Conservation (phyloP, 345 rosid species). For the Limnanthes douglasii region DNA sequence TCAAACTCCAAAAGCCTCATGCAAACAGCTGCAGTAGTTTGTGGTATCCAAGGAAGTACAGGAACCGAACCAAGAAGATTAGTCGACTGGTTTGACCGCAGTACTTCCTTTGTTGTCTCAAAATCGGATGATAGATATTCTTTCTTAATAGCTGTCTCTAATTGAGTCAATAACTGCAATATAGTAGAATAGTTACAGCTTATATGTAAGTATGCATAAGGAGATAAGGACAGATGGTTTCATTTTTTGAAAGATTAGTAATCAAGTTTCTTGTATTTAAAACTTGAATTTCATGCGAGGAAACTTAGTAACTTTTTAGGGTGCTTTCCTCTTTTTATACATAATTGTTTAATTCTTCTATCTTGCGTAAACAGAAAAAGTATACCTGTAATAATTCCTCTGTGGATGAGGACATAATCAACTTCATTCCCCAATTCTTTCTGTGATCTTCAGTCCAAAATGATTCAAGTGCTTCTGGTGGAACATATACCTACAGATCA, state of each 20-base stretch:
- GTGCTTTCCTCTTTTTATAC: no score
- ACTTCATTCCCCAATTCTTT: conserved; percentile 41
- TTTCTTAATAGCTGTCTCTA: conserved; percentile 63
- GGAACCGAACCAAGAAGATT: conserved; percentile 22
- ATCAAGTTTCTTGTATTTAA: background rate
- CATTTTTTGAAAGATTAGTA: background rate
- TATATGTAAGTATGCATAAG: no score
- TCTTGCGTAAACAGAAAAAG: conserved; percentile 4
- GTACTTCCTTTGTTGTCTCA: conserved; percentile 57
- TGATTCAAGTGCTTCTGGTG: conserved; percentile 64
- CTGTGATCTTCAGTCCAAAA: conserved; percentile 52
- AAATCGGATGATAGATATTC: conserved; percentile 41
- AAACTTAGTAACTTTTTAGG: no score
- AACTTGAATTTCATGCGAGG: background rate
- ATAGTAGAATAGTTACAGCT: background rate
- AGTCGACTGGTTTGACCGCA: conserved; percentile 23
- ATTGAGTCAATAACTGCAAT: conserved; percentile 49
- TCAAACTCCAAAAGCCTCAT: conserved; percentile 82
- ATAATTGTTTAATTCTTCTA: no score
- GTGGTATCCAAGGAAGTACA: conserved; percentile 97
- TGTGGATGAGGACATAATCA: conserved; percentile 39
- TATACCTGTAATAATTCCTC: conserved; percentile 71
- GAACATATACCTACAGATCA: conserved; percentile 47
- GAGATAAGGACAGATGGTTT: no score
- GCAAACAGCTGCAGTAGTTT: conserved; percentile 68